Conservation (phyloP, 2,329 filamentous ascomycete genomes). For the Aureobasidium leucospermi region DNA sequence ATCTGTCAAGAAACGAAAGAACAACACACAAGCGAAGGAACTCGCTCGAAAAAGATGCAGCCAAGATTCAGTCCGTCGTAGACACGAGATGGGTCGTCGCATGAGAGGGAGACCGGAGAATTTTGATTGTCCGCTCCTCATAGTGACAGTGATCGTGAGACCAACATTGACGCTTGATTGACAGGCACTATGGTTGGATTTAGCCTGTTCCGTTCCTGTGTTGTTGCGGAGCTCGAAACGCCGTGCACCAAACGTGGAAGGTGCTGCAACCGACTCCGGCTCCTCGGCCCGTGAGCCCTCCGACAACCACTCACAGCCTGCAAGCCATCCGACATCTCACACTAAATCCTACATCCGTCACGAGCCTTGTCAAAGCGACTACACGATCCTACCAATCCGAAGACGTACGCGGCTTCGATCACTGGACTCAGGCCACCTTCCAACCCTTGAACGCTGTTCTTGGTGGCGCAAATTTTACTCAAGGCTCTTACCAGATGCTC, state of each 20-base stretch:
- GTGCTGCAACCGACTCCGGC: neutral
- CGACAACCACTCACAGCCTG: neutral
- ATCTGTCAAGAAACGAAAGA: neutral
- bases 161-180: neutral
- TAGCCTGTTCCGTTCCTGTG: neutral
- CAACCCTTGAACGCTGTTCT: neutral
- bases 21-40: neutral
- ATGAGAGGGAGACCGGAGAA: neutral
- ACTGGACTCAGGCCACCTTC: too few species aligned
- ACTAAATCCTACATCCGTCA: too few species aligned
- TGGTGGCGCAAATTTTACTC: neutral
- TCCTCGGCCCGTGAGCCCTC: neutral
- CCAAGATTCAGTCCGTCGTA: neutral
- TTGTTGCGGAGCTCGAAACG: neutral
- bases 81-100: neutral
- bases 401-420: too few species aligned
- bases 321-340: too few species aligned
- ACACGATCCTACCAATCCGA: neutral
- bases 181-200: neutral
- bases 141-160: neutral
- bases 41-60: slow-evolving; percentile 48
- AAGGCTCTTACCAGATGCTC: neutral
- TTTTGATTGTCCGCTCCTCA: neutral
- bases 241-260: neutral
- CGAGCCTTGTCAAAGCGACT: too few species aligned